phyloP scores from a whole-genome alignment of 2,329 filamentous ascomycete genomes.

The Byssothecium circinans region DNA sequence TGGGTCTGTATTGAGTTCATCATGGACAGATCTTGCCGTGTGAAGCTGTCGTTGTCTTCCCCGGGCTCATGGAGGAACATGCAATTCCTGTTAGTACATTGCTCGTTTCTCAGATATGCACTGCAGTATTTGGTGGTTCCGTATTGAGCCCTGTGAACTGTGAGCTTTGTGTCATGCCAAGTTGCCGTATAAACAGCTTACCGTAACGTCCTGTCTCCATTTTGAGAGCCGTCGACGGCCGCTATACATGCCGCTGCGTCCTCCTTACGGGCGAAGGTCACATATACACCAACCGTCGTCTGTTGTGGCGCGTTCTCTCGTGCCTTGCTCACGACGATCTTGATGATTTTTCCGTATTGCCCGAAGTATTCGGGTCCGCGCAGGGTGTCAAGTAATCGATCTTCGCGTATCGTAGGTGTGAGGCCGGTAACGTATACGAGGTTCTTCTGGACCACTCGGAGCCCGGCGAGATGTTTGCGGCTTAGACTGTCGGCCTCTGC shows the following conservation, averaged over 20 bases:
- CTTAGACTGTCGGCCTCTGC: conserved; percentile 94
- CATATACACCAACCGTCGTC: conserved; percentile 92
- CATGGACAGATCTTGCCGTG: conserved; percentile 88
- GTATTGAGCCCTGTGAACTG: conserved; percentile 60
- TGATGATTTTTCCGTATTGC: conserved; percentile 97
- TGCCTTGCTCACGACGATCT: conserved; percentile 96
- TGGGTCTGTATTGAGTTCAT: conserved; percentile 88
- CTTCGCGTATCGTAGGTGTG: conserved; percentile 87
- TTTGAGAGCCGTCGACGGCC: conserved; percentile 88
- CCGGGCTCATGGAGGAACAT: conserved; percentile 98
- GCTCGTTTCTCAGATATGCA: conserved; percentile 90
- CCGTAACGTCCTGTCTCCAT: conserved; percentile 82
- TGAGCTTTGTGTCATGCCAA: conserved; percentile 20
- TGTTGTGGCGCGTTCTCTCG: conserved; percentile 72
- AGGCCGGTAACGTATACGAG: conserved; percentile 96
- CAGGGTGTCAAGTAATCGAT: conserved; percentile 86
- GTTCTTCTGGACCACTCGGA: conserved; percentile 97
- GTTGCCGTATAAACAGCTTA: conserved; percentile 46
- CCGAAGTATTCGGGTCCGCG: conserved; percentile 93
- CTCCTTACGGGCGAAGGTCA: conserved; percentile 92
- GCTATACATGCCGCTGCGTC: conserved; percentile 89
- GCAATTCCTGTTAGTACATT: conserved; percentile 92
- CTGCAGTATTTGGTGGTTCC: conserved; percentile 99
- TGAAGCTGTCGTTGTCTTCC: conserved; percentile 97
- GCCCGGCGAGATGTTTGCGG: conserved; percentile 91